Base-by-base conservation (phyloP, 768 basidiomycete species). In the Psilocybe cubensis region DNA sequence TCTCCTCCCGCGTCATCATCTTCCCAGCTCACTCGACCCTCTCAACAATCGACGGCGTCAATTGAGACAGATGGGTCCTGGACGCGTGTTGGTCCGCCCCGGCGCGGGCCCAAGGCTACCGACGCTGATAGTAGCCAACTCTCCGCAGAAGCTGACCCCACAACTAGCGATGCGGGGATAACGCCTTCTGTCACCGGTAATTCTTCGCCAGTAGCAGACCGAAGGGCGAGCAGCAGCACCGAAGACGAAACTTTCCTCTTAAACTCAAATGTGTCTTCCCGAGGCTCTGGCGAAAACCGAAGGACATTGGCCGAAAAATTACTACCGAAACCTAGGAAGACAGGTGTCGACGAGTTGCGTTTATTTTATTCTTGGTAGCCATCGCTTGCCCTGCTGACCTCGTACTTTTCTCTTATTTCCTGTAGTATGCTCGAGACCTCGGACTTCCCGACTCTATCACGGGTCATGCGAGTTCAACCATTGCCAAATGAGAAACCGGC, bases 381-480 rank as follows among this genome's bases (percentile, higher is more conserved):
- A 40, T 51, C 42, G 9, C 23, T n/a, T 38, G 31, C 27, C 18
- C 41, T 51, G 56, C 38, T 59, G 59, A 57, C 45, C 8, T 47
- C 21, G 38, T 56, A 46, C 4, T 29, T 5, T 48, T 31, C 28
- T 43, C 23, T 60, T 54, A 1, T 47, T 64, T 59, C 9, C 56
- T 54, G 24, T 66, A 91, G 90, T 67, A 85, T 88, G 83, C 76
- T 89, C 54, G 83, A 85, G 63, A 74, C 76, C 17, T 77, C 89
- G 2, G 82, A 87, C 66, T 70, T 80, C 72, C 85, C 68, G 43
- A 70, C 71, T 14, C 49, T 85, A 25, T 76, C 88, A n/a, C 84
- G 86, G 31, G 87, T 91, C 56, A 83, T 89, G 76, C 89, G 88
- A 21, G 79, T 91, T 3, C 79, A 79, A 60, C 84, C 87, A 14